Evolutionary conservation across 192 early-diverging fungal genomes (phyloP), one percentile per base, ranked within the genome.

Genomic region (Rhizophlyctis rosea): DNA sequence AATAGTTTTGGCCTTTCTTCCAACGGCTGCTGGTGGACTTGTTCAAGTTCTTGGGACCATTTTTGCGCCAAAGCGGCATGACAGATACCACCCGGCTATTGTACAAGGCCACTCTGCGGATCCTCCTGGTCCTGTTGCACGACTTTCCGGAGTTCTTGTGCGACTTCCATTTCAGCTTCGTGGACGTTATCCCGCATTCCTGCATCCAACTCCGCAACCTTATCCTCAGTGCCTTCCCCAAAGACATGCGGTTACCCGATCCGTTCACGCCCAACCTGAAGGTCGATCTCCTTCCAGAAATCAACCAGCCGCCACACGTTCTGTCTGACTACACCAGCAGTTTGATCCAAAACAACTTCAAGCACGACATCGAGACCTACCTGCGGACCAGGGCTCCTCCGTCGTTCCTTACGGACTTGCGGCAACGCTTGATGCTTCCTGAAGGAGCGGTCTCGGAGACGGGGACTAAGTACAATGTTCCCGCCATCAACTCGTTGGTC

Each of bases 141-240:
- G 96, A 99, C 70, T 97, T 93, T 70, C 96, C 96, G 16, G 96
- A 99, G 75, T 99, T 97, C 74, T 77, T 99, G 56, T 88, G 91
- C 62, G 89, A 88, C 61, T 91, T 95, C 62, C 90, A 94, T 67
- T 90, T 93, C 56, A 87, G 85, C 47, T 87, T 99, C 66, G 90
- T 92, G 65, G 89, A 96, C 74, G 87, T 91, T 18, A 93, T 99
- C 47, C 96, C 96, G 1, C 73, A 82, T 21, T 80, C 77, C 14
- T 99, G 96, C 69, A 89, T 97, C 53, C 96, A 99, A 71, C 78
- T 99, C 27, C 86, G 94, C 31, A 99, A 99, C 68, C 75, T 99
- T 65, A 90, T 99, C 54, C 79, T 99, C n/a, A 93, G 91, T 58
- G 95, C 96, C 2, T 97, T 94, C 76, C 95, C 96, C 23, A 81